Conservation (phyloP, 192 early-diverging fungal genomes). For the Coemansia nantahalensis region DNA sequence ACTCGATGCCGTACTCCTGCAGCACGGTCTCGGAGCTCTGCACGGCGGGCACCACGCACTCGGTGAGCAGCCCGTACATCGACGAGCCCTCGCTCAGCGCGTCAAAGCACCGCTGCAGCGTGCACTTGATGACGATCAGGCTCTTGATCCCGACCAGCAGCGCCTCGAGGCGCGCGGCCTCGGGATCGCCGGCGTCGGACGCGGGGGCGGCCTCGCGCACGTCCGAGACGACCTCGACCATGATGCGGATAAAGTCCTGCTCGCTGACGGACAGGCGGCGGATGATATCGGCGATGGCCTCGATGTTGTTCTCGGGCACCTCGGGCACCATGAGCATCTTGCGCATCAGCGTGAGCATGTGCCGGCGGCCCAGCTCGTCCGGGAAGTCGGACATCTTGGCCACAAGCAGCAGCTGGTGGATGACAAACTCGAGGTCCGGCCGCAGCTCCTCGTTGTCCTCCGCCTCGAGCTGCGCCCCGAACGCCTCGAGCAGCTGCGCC, state of each 20-base stretch:
- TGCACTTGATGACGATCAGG: conserved; percentile 65
- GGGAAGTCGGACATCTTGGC: conserved; percentile 77
- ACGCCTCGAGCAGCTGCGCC: conserved; percentile 45
- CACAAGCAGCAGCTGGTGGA: conserved; percentile 67
- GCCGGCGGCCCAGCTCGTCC: conserved; percentile 84
- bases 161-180: conserved; percentile 43
- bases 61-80: conserved; percentile 71
- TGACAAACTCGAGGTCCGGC: conserved; percentile 50
- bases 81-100: conserved; percentile 67
- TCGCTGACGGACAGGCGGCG: conserved; percentile 74
- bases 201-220: conserved; percentile 58
- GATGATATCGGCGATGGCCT: conserved; percentile 73
- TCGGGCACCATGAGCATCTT: conserved; percentile 75
- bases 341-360: conserved; percentile 73
- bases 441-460: conserved; percentile 47
- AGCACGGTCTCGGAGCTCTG: conserved; percentile 63
- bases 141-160: conserved; percentile 61
- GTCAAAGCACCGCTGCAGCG: conserved; percentile 68
- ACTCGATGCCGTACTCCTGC: conserved; percentile 77
- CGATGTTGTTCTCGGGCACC: conserved; percentile 74
- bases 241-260: conserved; percentile 83
- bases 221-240: conserved; percentile 79
- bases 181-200: conserved; percentile 28
- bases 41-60: conserved; percentile 70
- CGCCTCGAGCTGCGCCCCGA: conserved; percentile 42